Evolutionary conservation across 2,329 filamentous ascomycete species (phyloP).

Genomic region (Coniochaeta sp.): DNA sequence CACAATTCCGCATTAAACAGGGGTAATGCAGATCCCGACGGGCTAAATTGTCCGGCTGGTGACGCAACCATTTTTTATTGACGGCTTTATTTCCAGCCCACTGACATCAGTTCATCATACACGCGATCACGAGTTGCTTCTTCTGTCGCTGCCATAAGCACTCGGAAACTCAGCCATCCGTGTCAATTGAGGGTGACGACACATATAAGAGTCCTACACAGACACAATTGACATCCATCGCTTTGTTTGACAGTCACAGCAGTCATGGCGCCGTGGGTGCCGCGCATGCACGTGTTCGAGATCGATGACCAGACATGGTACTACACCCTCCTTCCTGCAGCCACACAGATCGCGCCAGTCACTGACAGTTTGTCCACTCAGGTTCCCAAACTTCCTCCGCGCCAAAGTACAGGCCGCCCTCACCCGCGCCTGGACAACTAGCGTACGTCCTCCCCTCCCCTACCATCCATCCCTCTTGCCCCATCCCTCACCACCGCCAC

Average conservation of each 20-base stretch:
- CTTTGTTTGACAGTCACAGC: not conserved
- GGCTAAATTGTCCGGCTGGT: not conserved
- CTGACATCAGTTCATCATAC: too few species aligned
- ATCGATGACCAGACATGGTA: slow-evolving; percentile 63
- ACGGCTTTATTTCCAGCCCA: too few species aligned
- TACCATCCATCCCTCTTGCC: not conserved
- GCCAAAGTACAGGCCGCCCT: slow-evolving; percentile 58
- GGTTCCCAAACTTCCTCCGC: slow-evolving; percentile 61
- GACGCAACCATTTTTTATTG: not conserved
- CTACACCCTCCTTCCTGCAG: slow-evolving; percentile 8
- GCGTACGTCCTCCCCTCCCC: slow-evolving; percentile 22
- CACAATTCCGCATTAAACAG: not conserved
- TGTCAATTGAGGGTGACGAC: not conserved
- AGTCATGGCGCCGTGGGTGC: slow-evolving; percentile 42
- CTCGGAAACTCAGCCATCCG: not conserved
- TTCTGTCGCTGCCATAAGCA: not conserved
- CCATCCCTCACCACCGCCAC: not conserved
- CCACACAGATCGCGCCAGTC: not conserved
- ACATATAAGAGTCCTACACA: not conserved
- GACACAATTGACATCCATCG: not conserved
- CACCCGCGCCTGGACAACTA: slow-evolving; percentile 55
- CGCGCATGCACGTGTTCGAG: slow-evolving; percentile 59
- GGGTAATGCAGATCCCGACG: not conserved
- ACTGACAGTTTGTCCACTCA: slow-evolving; percentile 23
- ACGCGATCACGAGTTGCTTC: not conserved